phyloP scores from a whole-genome alignment of 2,329 filamentous ascomycete species.

The Lasiodiplodia hormozganensis region DNA sequence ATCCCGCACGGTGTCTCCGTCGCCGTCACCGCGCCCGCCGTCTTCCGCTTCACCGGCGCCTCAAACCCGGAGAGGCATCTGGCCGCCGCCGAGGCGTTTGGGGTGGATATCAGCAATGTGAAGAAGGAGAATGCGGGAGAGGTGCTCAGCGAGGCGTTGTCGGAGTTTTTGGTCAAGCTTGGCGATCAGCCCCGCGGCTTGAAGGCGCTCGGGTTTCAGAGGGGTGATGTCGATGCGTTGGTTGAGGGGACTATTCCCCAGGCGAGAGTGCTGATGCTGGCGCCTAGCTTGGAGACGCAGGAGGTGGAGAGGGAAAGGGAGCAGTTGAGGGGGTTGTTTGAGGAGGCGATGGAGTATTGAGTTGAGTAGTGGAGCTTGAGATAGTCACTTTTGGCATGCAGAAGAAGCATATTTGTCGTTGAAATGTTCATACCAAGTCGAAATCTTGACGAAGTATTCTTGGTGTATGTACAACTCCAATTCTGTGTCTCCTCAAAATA shows the following conservation, averaged over 20 bases:
- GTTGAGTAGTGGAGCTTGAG: neutral
- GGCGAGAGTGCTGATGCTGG: conserved; percentile 86
- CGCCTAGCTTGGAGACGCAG: conserved; percentile 71
- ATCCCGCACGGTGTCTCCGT: conserved; percentile 97
- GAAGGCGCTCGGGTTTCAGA: conserved; percentile 80
- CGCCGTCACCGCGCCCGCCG: conserved; percentile 88
- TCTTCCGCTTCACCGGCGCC: conserved; percentile 90
- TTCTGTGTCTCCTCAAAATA: no score
- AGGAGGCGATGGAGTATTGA: conserved; percentile 41
- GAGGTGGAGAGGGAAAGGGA: conserved; percentile 57
- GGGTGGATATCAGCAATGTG: conserved; percentile 85
- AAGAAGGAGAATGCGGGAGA: conserved; percentile 90
- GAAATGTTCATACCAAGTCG: no score
- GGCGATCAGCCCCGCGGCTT: conserved; percentile 91
- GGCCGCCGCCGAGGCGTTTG: conserved; percentile 86
- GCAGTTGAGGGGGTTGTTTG: conserved; percentile 55
- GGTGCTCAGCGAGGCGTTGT: conserved; percentile 82
- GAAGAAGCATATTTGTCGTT: no score
- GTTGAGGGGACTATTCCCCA: conserved; percentile 97
- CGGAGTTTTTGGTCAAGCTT: conserved; percentile 79
- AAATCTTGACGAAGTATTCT: no score
- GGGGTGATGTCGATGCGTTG: conserved; percentile 76
- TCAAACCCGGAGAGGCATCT: conserved; percentile 94
- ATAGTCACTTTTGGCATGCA: no score
- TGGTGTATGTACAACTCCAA: no score